A percentile compares a stretch with the other conserved stretches of the same genome.
These are phyloP conservation scores for Ocimum tenuiflorum DNA, from an alignment of 257 asterid species.

Conservation along the genomic window DNA sequence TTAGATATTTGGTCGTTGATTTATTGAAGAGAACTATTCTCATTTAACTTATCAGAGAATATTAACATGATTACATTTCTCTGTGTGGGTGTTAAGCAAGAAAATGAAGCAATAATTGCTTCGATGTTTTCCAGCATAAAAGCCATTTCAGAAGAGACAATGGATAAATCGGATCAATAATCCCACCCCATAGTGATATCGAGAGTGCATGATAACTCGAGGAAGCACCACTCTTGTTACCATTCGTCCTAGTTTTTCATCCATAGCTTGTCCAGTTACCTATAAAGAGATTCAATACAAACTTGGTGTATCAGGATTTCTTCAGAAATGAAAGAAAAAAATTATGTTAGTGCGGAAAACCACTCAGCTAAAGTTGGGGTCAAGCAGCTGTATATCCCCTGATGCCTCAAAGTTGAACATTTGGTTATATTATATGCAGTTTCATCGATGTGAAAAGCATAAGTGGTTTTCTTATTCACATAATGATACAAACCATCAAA, in stretches of 20 bases:
- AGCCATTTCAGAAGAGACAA: neutral
- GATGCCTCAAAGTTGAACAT: neutral
- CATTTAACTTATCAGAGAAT: too few species aligned
- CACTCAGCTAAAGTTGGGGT: neutral
- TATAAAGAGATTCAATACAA: conserved; percentile 19
- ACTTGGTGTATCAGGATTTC: neutral
- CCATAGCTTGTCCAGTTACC: conserved; percentile 77
- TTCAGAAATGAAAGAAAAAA: too few species aligned
- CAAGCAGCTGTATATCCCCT: neutral
- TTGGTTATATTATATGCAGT: too few species aligned
- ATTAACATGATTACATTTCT: too few species aligned
- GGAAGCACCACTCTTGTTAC: conserved; percentile 92
- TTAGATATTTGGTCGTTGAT: too few species aligned
- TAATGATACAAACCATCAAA: too few species aligned
- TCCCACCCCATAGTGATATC: conserved; percentile 78
- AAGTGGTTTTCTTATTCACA: too few species aligned
- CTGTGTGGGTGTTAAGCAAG: neutral
- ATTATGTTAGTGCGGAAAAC: neutral
- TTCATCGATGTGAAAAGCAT: too few species aligned
- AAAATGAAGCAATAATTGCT: neutral
- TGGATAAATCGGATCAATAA: neutral
- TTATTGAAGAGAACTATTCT: too few species aligned
- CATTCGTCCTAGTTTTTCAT: conserved; percentile 75
- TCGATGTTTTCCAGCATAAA: neutral
- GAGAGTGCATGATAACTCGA: conserved; percentile 87